These are phyloP conservation scores for Meyerozyma smithsonii DNA, from an alignment of 1,139 yeast genomes.

Conservation along the genomic window DNA sequence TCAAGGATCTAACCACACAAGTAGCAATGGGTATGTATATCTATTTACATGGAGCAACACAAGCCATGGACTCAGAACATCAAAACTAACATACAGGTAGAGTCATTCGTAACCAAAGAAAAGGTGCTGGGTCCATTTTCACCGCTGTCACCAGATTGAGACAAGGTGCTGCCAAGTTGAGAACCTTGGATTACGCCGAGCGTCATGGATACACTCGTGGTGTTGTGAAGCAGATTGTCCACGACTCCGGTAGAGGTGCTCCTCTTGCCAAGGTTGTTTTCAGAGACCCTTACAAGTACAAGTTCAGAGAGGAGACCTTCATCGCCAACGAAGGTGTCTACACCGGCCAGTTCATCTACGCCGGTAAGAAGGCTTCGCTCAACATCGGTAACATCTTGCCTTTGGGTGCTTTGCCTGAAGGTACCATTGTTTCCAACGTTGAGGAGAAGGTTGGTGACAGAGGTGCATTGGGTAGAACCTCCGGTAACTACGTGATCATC, in stretches of 20 bases:
- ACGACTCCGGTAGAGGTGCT: constrained; percentile 99
- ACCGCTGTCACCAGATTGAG: constrained; percentile 99
- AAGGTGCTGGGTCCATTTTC: constrained; percentile 99
- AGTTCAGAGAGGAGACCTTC: constrained; percentile 96
- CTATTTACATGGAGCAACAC: background rate
- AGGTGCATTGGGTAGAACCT: constrained; percentile 99
- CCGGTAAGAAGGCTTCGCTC: constrained; percentile 98
- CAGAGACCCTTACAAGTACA: constrained; percentile 99
- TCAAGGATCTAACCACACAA: constrained; percentile 2
- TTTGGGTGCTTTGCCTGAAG: constrained; percentile 96
- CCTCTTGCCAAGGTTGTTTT: constrained; percentile 98
- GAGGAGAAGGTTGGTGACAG: constrained; percentile 99
- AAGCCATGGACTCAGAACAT: background rate
- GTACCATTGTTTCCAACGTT: constrained; percentile 97
- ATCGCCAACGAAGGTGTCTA: constrained; percentile 99
- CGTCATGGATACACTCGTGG: constrained; percentile 99
- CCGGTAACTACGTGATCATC: constrained; percentile 98
- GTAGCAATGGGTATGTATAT: constrained; percentile 3
- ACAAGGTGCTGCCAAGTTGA: constrained; percentile 99
- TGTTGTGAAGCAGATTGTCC: constrained; percentile 96
- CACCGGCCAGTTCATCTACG: constrained; percentile 98
- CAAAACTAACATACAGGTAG: constrained; percentile 63
- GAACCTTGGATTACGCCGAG: constrained; percentile 99
- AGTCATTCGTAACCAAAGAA: constrained; percentile 99
- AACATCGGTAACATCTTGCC: constrained; percentile 98